A percentile compares a stretch with the other conserved stretches of the same genome.
Conservation (phyloP, 441 rosid species). For the Populus hybrid region DNA sequence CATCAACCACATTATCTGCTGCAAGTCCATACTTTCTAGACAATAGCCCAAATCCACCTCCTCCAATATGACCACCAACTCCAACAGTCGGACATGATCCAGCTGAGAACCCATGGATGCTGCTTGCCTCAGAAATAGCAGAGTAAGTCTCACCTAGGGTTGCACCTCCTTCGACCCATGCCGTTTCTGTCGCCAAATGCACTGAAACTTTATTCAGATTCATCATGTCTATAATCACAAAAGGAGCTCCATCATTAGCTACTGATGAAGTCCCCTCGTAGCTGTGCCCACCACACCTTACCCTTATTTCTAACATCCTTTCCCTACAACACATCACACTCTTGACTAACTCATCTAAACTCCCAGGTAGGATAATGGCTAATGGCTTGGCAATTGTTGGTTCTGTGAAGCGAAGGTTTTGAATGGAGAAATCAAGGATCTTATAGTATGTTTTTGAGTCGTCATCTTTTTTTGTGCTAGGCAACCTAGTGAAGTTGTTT, state of each 20-base stretch:
- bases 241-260: constrained; percentile 28
- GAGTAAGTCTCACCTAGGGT: constrained; percentile 64
- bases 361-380: constrained; percentile 52
- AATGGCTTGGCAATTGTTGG: constrained; percentile 28
- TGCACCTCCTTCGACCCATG: constrained; percentile 63
- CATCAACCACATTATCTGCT: constrained; percentile 63
- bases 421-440: constrained; percentile 24
- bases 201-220: constrained; percentile 26
- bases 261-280: constrained; percentile 59
- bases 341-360: constrained; percentile 36
- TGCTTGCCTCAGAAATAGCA: constrained; percentile 45
- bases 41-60: constrained; percentile 64
- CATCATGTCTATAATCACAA: constrained; percentile 42
- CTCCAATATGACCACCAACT: constrained; percentile 39
- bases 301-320: constrained; percentile 37
- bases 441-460: constrained; percentile 27
- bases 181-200: constrained; percentile 35
- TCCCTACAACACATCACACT: constrained; percentile 41
- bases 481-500: constrained; percentile 43
- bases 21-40: constrained; percentile 65
- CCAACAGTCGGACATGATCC: constrained; percentile 50
- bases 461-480: constrained; percentile 13
- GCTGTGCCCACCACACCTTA: constrained; percentile 73
- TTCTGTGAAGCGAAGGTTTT: constrained; percentile 24
- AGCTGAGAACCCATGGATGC: constrained; percentile 49